These are phyloP conservation scores for Magnusiomyces paraingens DNA, from an alignment of 1,139 yeast species.

Conservation along the genomic window DNA sequence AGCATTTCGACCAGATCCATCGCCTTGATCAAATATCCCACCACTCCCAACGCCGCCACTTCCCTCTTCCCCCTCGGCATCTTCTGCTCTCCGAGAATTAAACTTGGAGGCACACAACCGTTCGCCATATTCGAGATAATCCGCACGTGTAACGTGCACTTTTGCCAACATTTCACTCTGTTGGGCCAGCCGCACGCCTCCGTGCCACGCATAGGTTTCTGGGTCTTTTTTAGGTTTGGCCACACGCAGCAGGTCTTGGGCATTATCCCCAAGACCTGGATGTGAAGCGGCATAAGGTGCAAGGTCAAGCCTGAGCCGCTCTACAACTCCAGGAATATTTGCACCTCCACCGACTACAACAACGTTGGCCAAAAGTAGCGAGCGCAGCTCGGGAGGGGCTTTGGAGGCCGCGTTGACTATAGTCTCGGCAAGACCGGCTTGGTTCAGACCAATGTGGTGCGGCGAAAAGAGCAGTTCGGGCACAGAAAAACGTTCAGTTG, in stretches of 20 bases:
- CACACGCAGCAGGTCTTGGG: slow-evolving; percentile 9
- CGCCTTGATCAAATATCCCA: neutral
- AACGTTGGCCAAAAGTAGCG: slow-evolving; percentile 74
- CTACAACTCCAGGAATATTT: slow-evolving; percentile 58
- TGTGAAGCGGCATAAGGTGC: slow-evolving; percentile 31
- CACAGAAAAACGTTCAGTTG: slow-evolving; percentile 78
- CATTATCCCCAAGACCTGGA: slow-evolving; percentile 42
- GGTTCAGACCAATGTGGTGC: slow-evolving; percentile 67
- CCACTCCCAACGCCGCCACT: neutral
- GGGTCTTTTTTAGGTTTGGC: slow-evolving; percentile 36
- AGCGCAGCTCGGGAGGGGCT: slow-evolving; percentile 69
- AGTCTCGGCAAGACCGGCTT: slow-evolving; percentile 68
- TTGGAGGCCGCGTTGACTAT: slow-evolving; percentile 63
- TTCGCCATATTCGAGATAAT: slow-evolving; percentile 83
- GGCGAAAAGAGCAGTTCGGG: slow-evolving; percentile 90
- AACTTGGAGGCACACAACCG: slow-evolving; percentile 24
- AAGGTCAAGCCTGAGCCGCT: slow-evolving; percentile 43
- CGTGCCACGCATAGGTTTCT: slow-evolving; percentile 47
- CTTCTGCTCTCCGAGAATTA: slow-evolving; percentile 9
- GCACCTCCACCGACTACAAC: slow-evolving; percentile 79
- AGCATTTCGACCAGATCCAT: neutral
- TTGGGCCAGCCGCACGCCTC: slow-evolving; percentile 49
- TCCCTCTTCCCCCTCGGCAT: neutral
- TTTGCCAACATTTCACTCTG: slow-evolving; percentile 45
- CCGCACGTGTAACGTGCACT: slow-evolving; percentile 63